Conservation (phyloP, 1,139 yeast genomes). For the Scheffersomyces titani region DNA sequence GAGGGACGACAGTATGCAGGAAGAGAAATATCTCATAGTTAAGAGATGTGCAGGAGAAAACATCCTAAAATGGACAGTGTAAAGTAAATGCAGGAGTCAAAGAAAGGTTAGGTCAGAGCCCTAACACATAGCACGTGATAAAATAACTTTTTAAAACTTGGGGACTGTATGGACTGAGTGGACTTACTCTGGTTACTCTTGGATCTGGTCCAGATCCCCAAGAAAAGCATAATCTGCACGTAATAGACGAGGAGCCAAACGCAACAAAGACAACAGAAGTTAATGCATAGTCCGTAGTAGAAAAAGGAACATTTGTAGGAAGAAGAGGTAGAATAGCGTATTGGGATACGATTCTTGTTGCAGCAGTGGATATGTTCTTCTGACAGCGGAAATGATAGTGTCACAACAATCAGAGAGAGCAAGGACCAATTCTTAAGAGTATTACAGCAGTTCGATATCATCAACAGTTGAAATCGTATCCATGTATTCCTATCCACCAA, state of each 20-base stretch:
- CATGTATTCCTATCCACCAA: too few species aligned
- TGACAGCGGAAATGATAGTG: too few species aligned
- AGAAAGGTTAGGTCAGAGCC: slow-evolving; percentile 13
- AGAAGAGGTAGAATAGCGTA: too few species aligned
- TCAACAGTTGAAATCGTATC: neutral
- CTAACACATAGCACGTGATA: slow-evolving; percentile 15
- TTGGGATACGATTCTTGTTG: too few species aligned
- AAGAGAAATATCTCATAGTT: neutral
- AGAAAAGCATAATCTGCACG: neutral
- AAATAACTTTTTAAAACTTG: neutral
- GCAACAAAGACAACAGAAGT: neutral
- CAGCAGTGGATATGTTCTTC: neutral
- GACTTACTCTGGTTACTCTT: neutral
- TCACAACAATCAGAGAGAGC: neutral
- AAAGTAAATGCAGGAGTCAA: neutral
- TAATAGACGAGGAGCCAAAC: neutral
- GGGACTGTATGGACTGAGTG: neutral
- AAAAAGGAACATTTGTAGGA: too few species aligned
- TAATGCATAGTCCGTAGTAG: neutral
- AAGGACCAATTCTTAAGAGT: neutral
- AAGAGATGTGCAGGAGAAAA: neutral
- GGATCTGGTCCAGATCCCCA: neutral
- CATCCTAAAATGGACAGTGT: neutral
- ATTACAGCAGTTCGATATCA: neutral
- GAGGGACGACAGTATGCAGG: neutral